Percentiles rank a stretch among this genome's conserved stretches.
Evolutionary conservation across 345 rosid genomes (phyloP).

Genomic region (Alliaria petiolata): DNA sequence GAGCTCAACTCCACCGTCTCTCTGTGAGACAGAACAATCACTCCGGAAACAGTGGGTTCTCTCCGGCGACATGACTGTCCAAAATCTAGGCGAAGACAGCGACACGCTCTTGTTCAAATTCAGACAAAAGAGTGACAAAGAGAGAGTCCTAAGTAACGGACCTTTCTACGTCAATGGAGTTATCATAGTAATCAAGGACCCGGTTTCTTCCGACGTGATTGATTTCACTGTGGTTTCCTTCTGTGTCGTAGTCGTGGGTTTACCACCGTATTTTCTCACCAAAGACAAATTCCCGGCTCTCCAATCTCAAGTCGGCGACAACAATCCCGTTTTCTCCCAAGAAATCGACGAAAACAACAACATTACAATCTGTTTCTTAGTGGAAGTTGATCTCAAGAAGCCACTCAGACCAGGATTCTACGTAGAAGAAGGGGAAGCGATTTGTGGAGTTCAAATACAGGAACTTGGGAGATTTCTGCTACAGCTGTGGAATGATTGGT

Average conservation of each 20-base stretch:
- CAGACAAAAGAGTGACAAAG: conserved; percentile 3
- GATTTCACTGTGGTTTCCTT: conserved; percentile 17
- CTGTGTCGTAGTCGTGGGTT: not conserved
- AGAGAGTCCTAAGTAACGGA: not conserved
- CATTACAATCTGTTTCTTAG: not conserved
- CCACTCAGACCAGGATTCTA: conserved; percentile 21
- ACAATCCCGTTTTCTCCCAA: not conserved
- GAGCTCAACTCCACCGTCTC: not conserved
- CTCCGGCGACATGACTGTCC: conserved; percentile 13
- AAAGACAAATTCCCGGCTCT: not conserved
- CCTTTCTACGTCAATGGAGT: conserved; percentile 5
- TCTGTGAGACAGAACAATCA: not conserved
- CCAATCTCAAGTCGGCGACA: not conserved
- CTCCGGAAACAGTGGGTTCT: conserved; percentile 19
- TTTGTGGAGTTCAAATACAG: conserved; percentile 1
- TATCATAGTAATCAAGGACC: conserved; percentile 18
- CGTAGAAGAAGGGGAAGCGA: not conserved
- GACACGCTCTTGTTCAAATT: conserved; percentile 15
- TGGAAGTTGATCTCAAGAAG: conserved; percentile 8
- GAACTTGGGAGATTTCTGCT: conserved; percentile 6
- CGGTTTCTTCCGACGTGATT: not conserved
- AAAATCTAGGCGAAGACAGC: not conserved
- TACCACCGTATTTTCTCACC: not conserved
- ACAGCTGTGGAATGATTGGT: conserved; percentile 24
- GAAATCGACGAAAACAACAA: not conserved